A percentile compares a stretch with the other conserved stretches of the same genome.
Evolutionary conservation across 2,329 filamentous ascomycete species (phyloP).

Genomic region (Hymenoscyphus scutula): DNA sequence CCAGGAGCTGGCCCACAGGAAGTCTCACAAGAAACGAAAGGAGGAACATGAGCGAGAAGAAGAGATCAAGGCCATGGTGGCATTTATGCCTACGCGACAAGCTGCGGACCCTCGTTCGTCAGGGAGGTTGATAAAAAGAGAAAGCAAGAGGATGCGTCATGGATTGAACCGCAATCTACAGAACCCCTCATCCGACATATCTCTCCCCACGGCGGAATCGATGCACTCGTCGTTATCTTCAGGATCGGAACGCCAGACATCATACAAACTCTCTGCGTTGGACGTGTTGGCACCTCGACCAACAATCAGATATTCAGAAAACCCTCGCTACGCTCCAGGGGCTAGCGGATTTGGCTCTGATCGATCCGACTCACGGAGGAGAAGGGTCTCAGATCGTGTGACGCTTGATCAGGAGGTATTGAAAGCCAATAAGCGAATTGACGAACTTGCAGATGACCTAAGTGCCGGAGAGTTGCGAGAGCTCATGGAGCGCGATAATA

Average conservation of each 20-base stretch:
- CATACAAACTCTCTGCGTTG: constrained; percentile 77
- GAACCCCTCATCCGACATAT: constrained; percentile 60
- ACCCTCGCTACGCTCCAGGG: constrained; percentile 54
- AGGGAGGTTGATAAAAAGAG: constrained; percentile 57
- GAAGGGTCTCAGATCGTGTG: constrained; percentile 49
- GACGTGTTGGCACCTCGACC: constrained; percentile 83
- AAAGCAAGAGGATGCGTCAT: constrained; percentile 64
- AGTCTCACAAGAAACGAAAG: constrained; percentile 74
- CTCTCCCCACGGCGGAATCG: constrained; percentile 70
- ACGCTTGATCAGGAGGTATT: constrained; percentile 60
- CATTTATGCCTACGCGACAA: constrained; percentile 62
- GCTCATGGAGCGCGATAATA: constrained; percentile 83
- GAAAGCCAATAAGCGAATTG: constrained; percentile 59
- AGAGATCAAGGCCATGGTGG: constrained; percentile 83
- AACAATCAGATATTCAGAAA: constrained; percentile 71
- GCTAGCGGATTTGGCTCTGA: constrained; percentile 44
- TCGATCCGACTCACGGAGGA: constrained; percentile 45
- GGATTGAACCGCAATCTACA: constrained; percentile 55
- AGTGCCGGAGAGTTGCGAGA: constrained; percentile 82
- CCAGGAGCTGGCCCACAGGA: constrained; percentile 62
- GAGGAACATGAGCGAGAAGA: constrained; percentile 77
- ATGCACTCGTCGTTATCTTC: constrained; percentile 75
- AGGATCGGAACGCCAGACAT: constrained; percentile 64
- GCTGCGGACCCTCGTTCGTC: constrained; percentile 58
- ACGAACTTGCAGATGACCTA: constrained; percentile 79